These are phyloP conservation scores for Schwanniomyces occidentalis DNA, from an alignment of 805 yeast genomes.

Conservation along the genomic window DNA sequence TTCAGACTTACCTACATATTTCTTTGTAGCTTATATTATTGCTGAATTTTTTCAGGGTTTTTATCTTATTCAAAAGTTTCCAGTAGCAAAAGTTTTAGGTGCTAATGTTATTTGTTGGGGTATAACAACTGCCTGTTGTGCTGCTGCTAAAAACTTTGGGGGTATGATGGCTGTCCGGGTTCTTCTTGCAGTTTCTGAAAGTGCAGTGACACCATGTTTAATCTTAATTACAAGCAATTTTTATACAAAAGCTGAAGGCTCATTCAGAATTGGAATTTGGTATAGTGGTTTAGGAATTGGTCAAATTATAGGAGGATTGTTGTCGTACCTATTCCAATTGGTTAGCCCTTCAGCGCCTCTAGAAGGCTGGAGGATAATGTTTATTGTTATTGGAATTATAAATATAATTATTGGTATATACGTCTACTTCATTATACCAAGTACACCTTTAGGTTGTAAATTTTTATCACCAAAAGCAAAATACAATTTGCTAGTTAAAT, in stretches of 20 bases:
- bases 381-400: constrained; percentile 18
- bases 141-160: constrained; percentile 12
- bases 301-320: constrained; percentile 19
- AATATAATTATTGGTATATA: constrained; percentile 16
- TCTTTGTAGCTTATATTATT: constrained; percentile 15
- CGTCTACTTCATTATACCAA: constrained; percentile 18
- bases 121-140: constrained; percentile 10
- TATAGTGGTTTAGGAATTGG: constrained; percentile 20
- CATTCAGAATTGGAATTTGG: constrained; percentile 16
- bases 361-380: constrained; percentile 20
- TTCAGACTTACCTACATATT: constrained; percentile 15
- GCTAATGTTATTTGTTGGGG: constrained; percentile 16
- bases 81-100: constrained; percentile 14
- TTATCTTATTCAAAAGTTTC: constrained; percentile 13
- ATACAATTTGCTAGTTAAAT: constrained; percentile 15
- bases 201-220: constrained; percentile 15
- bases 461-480: constrained; percentile 19
- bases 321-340: constrained; percentile 18
- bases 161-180: constrained; percentile 14
- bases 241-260: constrained; percentile 12
- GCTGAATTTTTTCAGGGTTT: constrained; percentile 16
- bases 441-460: constrained; percentile 16
- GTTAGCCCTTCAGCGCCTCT: constrained; percentile 12
- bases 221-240: constrained; percentile 15
- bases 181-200: constrained; percentile 15